Percentiles rank a stretch among this genome's conserved stretches.
Conservation (phyloP, 2,329 filamentous ascomycete genomes). For the Sclerotinia spermophila region DNA sequence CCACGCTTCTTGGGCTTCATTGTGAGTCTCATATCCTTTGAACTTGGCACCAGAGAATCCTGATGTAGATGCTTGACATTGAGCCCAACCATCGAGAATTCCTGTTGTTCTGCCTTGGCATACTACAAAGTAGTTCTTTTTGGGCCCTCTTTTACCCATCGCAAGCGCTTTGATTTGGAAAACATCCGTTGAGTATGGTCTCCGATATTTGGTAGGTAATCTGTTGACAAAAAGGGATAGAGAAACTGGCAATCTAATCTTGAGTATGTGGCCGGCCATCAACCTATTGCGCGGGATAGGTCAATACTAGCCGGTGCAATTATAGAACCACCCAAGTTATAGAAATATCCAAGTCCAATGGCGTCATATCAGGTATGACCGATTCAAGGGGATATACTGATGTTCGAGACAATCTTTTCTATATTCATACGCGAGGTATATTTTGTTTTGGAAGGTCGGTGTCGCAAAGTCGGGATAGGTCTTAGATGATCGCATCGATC, state of each 20-base stretch:
- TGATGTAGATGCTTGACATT: slow-evolving; percentile 24
- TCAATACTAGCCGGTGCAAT: neutral
- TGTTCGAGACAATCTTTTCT: neutral
- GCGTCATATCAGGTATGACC: neutral
- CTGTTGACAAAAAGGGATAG: neutral
- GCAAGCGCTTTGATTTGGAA: neutral
- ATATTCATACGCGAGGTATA: neutral
- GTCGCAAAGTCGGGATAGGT: neutral
- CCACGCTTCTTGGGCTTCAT: slow-evolving; percentile 23
- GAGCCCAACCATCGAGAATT: slow-evolving; percentile 21
- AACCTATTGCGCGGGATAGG: neutral
- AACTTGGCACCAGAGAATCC: slow-evolving; percentile 18
- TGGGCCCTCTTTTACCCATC: slow-evolving; percentile 1
- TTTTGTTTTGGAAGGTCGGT: neutral
- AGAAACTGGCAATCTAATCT: neutral
- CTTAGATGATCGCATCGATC: neutral
- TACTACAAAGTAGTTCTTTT: slow-evolving; percentile 22
- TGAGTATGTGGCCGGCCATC: neutral
- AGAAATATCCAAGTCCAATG: neutral
- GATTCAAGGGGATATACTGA: no score
- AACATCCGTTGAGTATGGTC: neutral
- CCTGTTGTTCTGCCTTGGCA: slow-evolving; percentile 23
- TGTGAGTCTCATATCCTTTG: slow-evolving; percentile 20
- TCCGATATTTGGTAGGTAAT: neutral
- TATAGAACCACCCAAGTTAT: neutral